Evolutionary conservation across 805 yeast genomes (phyloP), one percentile per base, ranked within the genome.

Genomic region (Candida easanensis): DNA sequence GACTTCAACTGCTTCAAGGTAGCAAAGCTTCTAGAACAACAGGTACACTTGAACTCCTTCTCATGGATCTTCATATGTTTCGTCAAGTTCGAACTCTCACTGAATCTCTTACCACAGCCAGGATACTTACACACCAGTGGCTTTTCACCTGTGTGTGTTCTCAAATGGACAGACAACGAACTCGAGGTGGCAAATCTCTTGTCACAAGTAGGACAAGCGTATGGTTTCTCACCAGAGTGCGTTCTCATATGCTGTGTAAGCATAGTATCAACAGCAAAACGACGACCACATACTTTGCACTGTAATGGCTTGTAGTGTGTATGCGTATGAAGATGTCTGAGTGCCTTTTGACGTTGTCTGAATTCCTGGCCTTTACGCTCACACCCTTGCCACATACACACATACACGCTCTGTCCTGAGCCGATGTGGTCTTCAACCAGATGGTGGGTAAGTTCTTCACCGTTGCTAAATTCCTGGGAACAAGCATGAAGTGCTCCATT

Each of bases 151-250:
- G 96, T 85, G 63, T 91, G 99, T 2, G 82, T 82, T 47, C 98
- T 71, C 36, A 76, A 64, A 65, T 93, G 98, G 23, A 91, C 88
- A 2, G 88, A 83, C 35, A 90, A 69, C 14, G 93, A 82, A 4
- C 93, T 82, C 22, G 86, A 77, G 2, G 95, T 88, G 10, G 96
- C 84, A 67, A 91, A 91, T 20, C 69, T 61, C 61, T 88, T 90
- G 4, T 76, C 82, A 62, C 99, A 91, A 2, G 69, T 58, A 20
- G 73, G 68, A 62, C 99, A 91, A 41, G 62, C 63, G 61, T 74
- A 89, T 1, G 98, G 98, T 57, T 81, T 85, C 55, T 89, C 97
- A 3, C 97, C 97, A 1, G 91, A 80, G 61, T 91, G 98, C 3
- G 78, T 80, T 40, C 97, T 70, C 68, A 75, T 63, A 63, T 93